Conservation (phyloP, 371 early-diverging fungal genomes). For the Blastocladiella emersonii region DNA sequence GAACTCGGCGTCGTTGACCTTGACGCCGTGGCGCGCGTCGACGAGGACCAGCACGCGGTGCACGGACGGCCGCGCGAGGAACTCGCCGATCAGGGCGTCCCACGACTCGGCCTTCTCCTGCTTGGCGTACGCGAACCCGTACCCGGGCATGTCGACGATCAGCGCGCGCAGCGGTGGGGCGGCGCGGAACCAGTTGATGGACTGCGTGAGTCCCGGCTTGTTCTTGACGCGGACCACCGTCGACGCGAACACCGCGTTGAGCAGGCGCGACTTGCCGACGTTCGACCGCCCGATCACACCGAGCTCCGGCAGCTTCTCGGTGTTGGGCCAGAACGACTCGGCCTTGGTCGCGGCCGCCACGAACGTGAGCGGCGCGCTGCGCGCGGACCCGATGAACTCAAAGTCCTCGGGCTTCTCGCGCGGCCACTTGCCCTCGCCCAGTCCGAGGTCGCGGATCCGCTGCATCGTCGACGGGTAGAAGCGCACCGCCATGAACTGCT, state of each 20-base stretch:
- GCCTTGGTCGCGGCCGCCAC: neutral
- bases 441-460: neutral
- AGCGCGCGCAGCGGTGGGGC: conserved; percentile 32
- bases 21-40: conserved; percentile 66
- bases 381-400: neutral
- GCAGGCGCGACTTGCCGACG: conserved; percentile 61
- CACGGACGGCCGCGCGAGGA: conserved; percentile 43
- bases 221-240: conserved; percentile 30
- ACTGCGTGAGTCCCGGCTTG: conserved; percentile 67
- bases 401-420: neutral
- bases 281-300: conserved; percentile 34
- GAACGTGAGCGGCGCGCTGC: neutral
- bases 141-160: conserved; percentile 77
- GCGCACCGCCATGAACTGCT: neutral
- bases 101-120: conserved; percentile 42
- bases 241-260: conserved; percentile 50
- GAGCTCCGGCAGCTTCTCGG: neutral
- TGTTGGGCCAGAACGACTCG: neutral
- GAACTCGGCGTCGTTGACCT: conserved; percentile 43
- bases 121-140: conserved; percentile 70
- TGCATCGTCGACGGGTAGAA: neutral
- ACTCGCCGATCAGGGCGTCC: conserved; percentile 55
- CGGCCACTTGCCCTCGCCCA: neutral
- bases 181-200: conserved; percentile 61
- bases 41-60: conserved; percentile 54